Evolutionary conservation across 225 moss, liverwort and hornwort genomes (phyloP).

Genomic region (Thuidium tamariscinum): DNA sequence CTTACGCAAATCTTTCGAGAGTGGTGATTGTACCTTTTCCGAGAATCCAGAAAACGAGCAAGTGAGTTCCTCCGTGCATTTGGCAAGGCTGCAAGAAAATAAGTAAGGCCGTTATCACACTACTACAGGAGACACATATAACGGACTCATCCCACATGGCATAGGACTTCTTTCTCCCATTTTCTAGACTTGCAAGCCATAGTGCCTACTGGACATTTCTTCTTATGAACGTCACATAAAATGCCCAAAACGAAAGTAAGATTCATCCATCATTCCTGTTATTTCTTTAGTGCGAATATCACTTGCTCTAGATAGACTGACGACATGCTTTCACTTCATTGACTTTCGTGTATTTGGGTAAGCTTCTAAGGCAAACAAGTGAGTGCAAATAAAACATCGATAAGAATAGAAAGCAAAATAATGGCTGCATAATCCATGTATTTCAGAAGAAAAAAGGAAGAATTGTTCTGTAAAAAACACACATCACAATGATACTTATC

Average conservation of each 20-base stretch:
- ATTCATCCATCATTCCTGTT: neutral
- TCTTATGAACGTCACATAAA: neutral
- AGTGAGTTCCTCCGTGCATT: slow-evolving; percentile 24
- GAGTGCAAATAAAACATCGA: neutral
- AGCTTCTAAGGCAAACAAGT: neutral
- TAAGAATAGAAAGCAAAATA: neutral
- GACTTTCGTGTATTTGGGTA: no score
- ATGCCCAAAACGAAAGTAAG: neutral
- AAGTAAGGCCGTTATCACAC: neutral
- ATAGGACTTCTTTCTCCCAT: neutral
- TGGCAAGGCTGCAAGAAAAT: slow-evolving; percentile 19
- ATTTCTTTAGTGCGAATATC: neutral
- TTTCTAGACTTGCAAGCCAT: neutral
- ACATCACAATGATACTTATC: no score
- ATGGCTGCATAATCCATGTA: neutral
- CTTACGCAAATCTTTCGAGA: neutral
- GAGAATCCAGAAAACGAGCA: slow-evolving; percentile 33
- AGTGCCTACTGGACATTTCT: neutral
- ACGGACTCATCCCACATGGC: neutral
- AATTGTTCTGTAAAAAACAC: neutral
- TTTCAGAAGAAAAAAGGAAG: neutral
- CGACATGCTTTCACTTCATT: neutral
- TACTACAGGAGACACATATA: neutral
- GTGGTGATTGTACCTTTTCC: slow-evolving; percentile 5
- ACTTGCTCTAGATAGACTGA: neutral